Evolutionary conservation across 495 filamentous ascomycete genomes (phyloP), one percentile per base, ranked within the genome.

Genomic region (Talaromyces stipitatus): DNA sequence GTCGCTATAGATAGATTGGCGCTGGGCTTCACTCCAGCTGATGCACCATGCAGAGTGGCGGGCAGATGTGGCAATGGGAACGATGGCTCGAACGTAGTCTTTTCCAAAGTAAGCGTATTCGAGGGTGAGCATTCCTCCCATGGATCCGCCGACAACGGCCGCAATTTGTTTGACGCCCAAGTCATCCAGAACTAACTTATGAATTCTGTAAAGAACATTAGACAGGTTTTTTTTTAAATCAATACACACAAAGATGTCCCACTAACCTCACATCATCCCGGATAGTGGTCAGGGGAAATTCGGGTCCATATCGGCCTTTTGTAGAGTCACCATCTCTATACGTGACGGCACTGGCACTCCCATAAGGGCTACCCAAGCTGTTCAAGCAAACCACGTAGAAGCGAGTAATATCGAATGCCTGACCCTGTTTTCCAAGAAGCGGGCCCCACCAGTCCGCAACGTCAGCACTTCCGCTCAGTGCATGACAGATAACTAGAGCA

Each of bases 361-460:
- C 94, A 67, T 98, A 98, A 0, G 94, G 94, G 69, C 92, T 96
- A 22, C 94, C 94, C 62, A 97, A 69, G 72, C 91, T 96, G 76
- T 98, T 98, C 71, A 96, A 82, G 72, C 94, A 98, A 45, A 97
- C 80, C 56, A 98, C 79, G 71, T 92, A 98, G 78, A 97, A 97
- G 30, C 90, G 83, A 11, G 89, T 89, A 11, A 85, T 83, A 70
- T 98, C 94, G 65, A 98, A 97, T 2, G 92, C 92, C 62, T 89
- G 87, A 29, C 92, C 92, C 51, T 87, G 82, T 8, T 91, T 90
- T 26, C 91, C 91, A 8, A 97, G 82, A 20, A 98, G 79, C 16
- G 94, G 94, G 6, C 94, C 94, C 94, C 94, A 98, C 94, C 94
- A 98, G 74, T 98, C 94, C 58, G 84, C 82, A 26, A 97, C 94